Conservation (phyloP, 2,329 filamentous ascomycete species). For the Fusarium armeniacum region DNA sequence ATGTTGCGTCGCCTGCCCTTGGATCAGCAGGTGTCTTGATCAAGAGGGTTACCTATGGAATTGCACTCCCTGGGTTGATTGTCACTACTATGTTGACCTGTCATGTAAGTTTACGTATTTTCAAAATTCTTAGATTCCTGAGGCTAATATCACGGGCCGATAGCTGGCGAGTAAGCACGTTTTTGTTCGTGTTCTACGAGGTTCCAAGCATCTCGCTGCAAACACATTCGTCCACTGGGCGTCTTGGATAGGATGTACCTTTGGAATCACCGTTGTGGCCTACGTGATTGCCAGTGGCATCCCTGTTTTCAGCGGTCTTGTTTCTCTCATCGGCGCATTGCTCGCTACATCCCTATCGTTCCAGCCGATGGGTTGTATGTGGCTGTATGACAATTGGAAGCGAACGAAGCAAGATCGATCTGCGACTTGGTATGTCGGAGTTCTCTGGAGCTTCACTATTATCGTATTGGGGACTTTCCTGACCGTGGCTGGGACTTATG, state of each 20-base stretch:
- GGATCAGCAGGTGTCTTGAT: slow-evolving; percentile 59
- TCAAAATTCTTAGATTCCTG: fast-evolving
- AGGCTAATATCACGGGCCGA: not conserved
- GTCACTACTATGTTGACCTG: slow-evolving; percentile 48
- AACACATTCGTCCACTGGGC: slow-evolving; percentile 52
- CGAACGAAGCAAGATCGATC: slow-evolving; percentile 1
- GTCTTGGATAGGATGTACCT: slow-evolving; percentile 52
- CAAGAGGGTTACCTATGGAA: slow-evolving; percentile 62
- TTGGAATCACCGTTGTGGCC: slow-evolving; percentile 44
- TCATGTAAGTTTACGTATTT: slow-evolving; percentile 40
- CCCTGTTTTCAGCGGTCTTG: slow-evolving; percentile 48
- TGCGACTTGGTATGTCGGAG: slow-evolving; percentile 9
- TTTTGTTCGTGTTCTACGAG: slow-evolving; percentile 46
- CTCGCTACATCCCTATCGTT: slow-evolving; percentile 52
- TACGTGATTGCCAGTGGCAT: slow-evolving; percentile 49
- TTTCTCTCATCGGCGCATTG: slow-evolving; percentile 51
- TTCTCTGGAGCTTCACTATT: slow-evolving; percentile 15
- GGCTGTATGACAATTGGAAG: slow-evolving; percentile 50
- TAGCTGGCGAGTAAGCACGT: slow-evolving; percentile 38
- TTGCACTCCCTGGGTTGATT: slow-evolving; percentile 51
- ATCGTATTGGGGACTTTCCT: slow-evolving; percentile 51
- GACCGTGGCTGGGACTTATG: slow-evolving; percentile 61
- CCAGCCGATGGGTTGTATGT: slow-evolving; percentile 51
- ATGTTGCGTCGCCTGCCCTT: slow-evolving; percentile 62
- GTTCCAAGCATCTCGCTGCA: slow-evolving; percentile 50